phyloP scores from a whole-genome alignment of 2,329 filamentous ascomycete genomes.

The Ophiocordyceps polyrhachis-furcata region DNA sequence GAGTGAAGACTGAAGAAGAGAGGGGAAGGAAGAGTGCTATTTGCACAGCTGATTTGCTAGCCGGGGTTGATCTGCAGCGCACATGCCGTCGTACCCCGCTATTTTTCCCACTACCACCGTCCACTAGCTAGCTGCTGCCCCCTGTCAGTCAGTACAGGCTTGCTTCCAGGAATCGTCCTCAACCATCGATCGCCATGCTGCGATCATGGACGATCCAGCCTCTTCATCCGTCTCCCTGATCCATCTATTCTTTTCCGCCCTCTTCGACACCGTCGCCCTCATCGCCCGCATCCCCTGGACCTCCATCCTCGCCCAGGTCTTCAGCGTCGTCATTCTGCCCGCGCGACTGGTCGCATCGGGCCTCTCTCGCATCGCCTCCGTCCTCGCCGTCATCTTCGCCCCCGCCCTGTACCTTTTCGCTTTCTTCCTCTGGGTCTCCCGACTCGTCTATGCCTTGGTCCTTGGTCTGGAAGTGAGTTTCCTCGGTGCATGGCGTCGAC shows the following conservation, averaged over 20 bases:
- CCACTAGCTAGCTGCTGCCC: no score
- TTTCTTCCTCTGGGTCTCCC: constrained; percentile 8
- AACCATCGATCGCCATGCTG: not conserved
- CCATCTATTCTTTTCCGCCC: constrained; percentile 5
- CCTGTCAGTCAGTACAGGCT: no score
- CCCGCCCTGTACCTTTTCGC: constrained; percentile 17
- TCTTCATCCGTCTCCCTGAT: not conserved
- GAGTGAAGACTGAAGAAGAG: no score
- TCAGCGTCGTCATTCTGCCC: constrained; percentile 11
- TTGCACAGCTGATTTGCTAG: constrained; percentile 1
- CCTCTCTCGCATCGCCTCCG: constrained; percentile 8
- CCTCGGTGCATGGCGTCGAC: not conserved
- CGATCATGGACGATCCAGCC: not conserved
- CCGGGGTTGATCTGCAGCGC: not conserved
- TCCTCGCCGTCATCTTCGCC: constrained; percentile 16
- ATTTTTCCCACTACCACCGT: no score
- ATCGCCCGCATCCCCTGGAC: constrained; percentile 12
- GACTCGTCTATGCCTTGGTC: constrained; percentile 10
- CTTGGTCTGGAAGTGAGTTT: constrained; percentile 17
- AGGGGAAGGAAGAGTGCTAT: not conserved
- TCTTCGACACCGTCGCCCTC: constrained; percentile 9
- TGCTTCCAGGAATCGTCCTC: no score
- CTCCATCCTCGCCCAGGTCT: constrained; percentile 7
- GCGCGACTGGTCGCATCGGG: constrained; percentile 13
- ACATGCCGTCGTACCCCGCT: constrained; percentile 1